Evolutionary conservation across 1,284 basidiomycete genomes (phyloP).

Genomic region (Cutaneotrichosporon cutaneum): DNA sequence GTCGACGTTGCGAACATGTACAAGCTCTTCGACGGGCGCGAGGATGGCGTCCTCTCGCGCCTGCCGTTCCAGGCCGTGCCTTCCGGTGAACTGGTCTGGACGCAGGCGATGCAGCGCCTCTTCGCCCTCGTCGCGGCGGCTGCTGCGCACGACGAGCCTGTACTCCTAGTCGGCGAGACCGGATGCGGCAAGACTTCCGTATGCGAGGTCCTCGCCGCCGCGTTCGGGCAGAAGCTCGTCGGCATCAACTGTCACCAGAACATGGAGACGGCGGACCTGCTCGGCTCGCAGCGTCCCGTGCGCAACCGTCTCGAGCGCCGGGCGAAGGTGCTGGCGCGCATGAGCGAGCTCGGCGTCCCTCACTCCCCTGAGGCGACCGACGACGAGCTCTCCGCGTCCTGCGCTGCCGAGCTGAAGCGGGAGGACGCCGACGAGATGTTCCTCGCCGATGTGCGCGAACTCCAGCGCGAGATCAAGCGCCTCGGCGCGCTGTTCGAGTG

Average conservation of each 20-base stretch:
- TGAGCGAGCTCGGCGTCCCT: slow-evolving; percentile 35
- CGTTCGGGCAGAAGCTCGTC: slow-evolving; percentile 64
- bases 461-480: slow-evolving; percentile 52
- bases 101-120: slow-evolving; percentile 84
- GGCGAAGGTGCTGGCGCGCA: slow-evolving; percentile 41
- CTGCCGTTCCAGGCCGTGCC: slow-evolving; percentile 36
- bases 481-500: slow-evolving; percentile 85
- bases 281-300: slow-evolving; percentile 91
- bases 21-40: slow-evolving; percentile 59
- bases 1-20: slow-evolving; percentile 74
- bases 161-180: slow-evolving; percentile 96
- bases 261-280: slow-evolving; percentile 97
- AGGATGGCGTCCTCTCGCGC: slow-evolving; percentile 48
- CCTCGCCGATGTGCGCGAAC: slow-evolving; percentile 20
- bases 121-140: slow-evolving; percentile 81
- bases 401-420: slow-evolving; percentile 16
- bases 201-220: slow-evolving; percentile 82
- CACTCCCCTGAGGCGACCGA: slow-evolving; percentile 30
- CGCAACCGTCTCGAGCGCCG: slow-evolving; percentile 67
- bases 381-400: slow-evolving; percentile 29
- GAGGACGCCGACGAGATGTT: slow-evolving; percentile 13
- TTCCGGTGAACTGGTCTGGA: slow-evolving; percentile 71
- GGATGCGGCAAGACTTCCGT: slow-evolving; percentile 97
- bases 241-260: slow-evolving; percentile 96
- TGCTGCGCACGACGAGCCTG: slow-evolving; percentile 86